Percentiles rank a stretch among this genome's conserved stretches.
phyloP scores from a whole-genome alignment of 805 yeast genomes.

The Sporopachydermia quercuum region DNA sequence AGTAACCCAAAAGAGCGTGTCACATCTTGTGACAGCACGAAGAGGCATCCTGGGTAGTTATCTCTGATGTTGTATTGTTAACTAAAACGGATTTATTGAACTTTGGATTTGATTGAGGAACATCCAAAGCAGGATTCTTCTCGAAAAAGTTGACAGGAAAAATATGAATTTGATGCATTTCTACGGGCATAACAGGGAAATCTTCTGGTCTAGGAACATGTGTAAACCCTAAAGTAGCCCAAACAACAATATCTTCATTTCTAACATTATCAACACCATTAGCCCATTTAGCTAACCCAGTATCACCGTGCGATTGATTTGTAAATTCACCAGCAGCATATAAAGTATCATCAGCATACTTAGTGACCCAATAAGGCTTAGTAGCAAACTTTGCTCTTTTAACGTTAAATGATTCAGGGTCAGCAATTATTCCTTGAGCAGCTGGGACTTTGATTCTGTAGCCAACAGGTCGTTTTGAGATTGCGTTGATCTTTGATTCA shows the following conservation, averaged over 20 bases:
- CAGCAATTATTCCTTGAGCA: slow-evolving; percentile 59
- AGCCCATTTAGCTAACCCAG: slow-evolving; percentile 62
- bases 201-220: slow-evolving; percentile 76
- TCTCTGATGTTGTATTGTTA: neutral
- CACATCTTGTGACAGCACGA: neutral
- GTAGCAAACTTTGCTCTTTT: slow-evolving; percentile 65
- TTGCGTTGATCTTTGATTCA: slow-evolving; percentile 55
- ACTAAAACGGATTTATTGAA: slow-evolving; percentile 45
- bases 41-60: neutral
- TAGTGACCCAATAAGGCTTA: slow-evolving; percentile 71
- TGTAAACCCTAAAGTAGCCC: slow-evolving; percentile 74
- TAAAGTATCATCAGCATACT: slow-evolving; percentile 54
- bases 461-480: slow-evolving; percentile 59
- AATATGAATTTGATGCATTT: slow-evolving; percentile 51
- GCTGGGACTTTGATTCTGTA: slow-evolving; percentile 66
- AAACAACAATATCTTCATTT: slow-evolving; percentile 61
- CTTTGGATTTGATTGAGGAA: slow-evolving; percentile 53
- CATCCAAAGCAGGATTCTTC: slow-evolving; percentile 63
- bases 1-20: too few species aligned
- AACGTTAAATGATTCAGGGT: slow-evolving; percentile 43
- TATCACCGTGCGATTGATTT: slow-evolving; percentile 57
- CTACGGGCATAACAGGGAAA: slow-evolving; percentile 86
- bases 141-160: slow-evolving; percentile 65
- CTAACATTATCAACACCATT: slow-evolving; percentile 50
- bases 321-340: slow-evolving; percentile 81